Evolutionary conservation across 768 basidiomycete species (phyloP).

Genomic region (Krasilnikovozyma curviuscula): DNA sequence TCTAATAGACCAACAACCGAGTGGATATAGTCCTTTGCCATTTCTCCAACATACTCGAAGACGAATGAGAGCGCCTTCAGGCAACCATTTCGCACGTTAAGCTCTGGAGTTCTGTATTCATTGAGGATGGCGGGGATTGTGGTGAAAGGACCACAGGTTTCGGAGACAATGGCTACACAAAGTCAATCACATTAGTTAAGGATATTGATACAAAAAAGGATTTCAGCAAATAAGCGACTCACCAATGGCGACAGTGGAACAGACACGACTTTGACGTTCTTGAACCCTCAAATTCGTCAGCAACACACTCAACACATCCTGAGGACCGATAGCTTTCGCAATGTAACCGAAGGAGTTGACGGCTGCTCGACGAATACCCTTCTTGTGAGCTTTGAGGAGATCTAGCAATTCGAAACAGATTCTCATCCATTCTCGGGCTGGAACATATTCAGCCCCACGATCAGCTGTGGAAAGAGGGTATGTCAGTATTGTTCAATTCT

Average conservation of each 20-base stretch:
- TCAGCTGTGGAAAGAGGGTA: conserved; percentile 39
- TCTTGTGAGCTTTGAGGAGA: conserved; percentile 95
- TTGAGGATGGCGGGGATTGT: conserved; percentile 97
- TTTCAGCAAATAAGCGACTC: conserved; percentile 12
- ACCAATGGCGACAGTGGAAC: conserved; percentile 91
- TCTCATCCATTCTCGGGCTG: conserved; percentile 99
- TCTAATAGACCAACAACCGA: conserved; percentile 96
- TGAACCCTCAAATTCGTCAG: conserved; percentile 93
- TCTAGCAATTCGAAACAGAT: conserved; percentile 97
- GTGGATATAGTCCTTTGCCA: conserved; percentile 86
- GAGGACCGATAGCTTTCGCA: conserved; percentile 95
- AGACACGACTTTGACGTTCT: conserved; percentile 96
- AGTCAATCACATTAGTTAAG: background rate
- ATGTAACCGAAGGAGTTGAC: conserved; percentile 99
- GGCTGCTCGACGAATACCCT: conserved; percentile 92
- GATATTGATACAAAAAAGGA: background rate
- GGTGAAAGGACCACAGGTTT: conserved; percentile 46
- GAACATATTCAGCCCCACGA: conserved; percentile 96
- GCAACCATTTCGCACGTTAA: conserved; percentile 97
- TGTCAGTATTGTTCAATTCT: background rate
- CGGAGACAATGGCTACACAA: conserved; percentile 33
- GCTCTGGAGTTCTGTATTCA: conserved; percentile 81
- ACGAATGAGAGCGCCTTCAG: conserved; percentile 96
- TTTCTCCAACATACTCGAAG: conserved; percentile 96
- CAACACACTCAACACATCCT: conserved; percentile 87